Base-by-base conservation (phyloP, 2,329 filamentous ascomycete genomes). In the Botrytis medusae region DNA sequence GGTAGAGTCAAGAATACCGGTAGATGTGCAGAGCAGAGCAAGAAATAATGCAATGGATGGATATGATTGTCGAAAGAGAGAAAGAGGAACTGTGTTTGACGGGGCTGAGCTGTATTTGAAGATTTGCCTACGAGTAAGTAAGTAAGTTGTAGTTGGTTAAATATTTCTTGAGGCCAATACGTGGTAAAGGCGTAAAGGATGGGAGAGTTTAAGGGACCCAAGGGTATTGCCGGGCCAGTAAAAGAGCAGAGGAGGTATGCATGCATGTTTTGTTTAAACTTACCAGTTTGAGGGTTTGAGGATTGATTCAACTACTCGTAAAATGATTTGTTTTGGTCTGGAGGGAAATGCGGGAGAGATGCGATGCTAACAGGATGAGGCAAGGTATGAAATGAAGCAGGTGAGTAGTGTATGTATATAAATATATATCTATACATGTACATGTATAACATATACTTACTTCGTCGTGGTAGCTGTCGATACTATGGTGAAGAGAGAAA, bases 201-300 rank as follows among this genome's bases (percentile, higher is more conserved):
- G 5, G 51, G 51, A 57, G 18, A 57, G 51, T 29, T 32, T 12
- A 32, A 12, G 40, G 40, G 42, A 42, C 40, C 46, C 61, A 32
- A 64, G 61, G 61, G 61, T 46, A 22, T 46, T 64, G 61, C 40
- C 61, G 61, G 61, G 46, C 61, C 61, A 64, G 61, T 64, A 25
- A n/a, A 14, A 64, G 61, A 63, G 29, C 16, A 63, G 61, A 57
- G n/a, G 51, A 34, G 16, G 29, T 32, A 60, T 32, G 22, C 16
- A 16, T 25, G 22, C n/a, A 46, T 40, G n/a, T 40, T 64, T 64
- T 46, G 61, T 64, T 64, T 29, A 25, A 32, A 46, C 61, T 44
- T 29, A 63, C 61, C 29, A 44, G 14, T n/a, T 42, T 18, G 2
- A n/a, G 25, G 48, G 48, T 51, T 4, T 51, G 48, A n/a, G 25